phyloP scores from a whole-genome alignment of 768 basidiomycete species.

The Amanita brunnescens region DNA sequence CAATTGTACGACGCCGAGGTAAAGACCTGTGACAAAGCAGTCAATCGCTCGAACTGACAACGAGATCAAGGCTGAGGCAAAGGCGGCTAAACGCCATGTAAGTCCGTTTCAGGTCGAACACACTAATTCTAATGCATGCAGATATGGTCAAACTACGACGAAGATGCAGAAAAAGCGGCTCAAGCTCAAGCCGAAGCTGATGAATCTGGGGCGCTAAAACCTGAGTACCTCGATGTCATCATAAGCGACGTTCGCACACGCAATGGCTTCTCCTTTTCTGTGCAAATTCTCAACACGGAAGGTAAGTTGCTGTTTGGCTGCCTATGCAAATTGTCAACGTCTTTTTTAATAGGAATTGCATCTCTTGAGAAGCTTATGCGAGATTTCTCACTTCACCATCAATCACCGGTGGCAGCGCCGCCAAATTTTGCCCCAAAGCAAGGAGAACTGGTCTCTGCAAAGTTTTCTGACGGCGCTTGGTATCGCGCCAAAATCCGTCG shows the following conservation, averaged over 20 bases:
- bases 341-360: slow-evolving; percentile 58
- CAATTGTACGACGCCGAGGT: slow-evolving; percentile 85
- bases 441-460: slow-evolving; percentile 89
- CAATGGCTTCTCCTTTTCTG: slow-evolving; percentile 79
- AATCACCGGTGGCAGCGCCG: slow-evolving; percentile 46
- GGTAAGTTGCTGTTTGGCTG: slow-evolving; percentile 36
- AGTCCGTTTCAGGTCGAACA: slow-evolving; percentile 17
- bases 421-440: slow-evolving; percentile 71
- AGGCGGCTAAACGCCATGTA: slow-evolving; percentile 69
- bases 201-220: slow-evolving; percentile 48
- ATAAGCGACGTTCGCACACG: slow-evolving; percentile 76
- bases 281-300: slow-evolving; percentile 88
- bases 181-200: slow-evolving; percentile 37
- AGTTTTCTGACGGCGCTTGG: slow-evolving; percentile 92
- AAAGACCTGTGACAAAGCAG: neutral
- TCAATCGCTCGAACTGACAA: slow-evolving; percentile 3
- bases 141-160: slow-evolving; percentile 87
- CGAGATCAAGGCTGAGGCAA: slow-evolving; percentile 61
- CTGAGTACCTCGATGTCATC: slow-evolving; percentile 89
- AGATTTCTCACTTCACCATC: slow-evolving; percentile 86
- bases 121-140: slow-evolving; percentile 19
- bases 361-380: slow-evolving; percentile 90
- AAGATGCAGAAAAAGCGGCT: slow-evolving; percentile 51
- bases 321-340: neutral
- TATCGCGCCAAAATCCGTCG: slow-evolving; percentile 90